phyloP scores from a whole-genome alignment of 106 monocot species.

The Phalaenopsis aphrodite region DNA sequence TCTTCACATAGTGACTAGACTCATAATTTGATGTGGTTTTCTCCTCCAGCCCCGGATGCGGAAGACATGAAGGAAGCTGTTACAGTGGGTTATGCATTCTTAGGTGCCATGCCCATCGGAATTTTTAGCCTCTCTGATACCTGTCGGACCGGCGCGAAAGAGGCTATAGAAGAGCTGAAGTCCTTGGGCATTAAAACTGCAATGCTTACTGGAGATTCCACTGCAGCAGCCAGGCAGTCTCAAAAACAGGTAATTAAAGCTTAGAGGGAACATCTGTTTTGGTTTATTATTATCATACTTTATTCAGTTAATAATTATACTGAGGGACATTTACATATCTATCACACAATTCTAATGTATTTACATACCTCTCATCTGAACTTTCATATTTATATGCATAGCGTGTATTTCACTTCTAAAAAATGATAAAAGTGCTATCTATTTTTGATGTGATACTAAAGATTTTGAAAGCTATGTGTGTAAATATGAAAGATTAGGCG shows the following conservation, averaged over 20 bases:
- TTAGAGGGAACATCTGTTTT: too few species aligned
- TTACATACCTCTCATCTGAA: too few species aligned
- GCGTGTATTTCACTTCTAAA: too few species aligned
- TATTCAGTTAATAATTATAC: too few species aligned
- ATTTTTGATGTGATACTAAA: too few species aligned
- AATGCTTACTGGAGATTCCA: conserved; percentile 92
- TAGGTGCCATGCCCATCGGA: conserved; percentile 29
- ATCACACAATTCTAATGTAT: too few species aligned
- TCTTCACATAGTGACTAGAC: background rate
- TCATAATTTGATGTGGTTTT: background rate
- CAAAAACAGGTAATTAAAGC: conserved; percentile 30
- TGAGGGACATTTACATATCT: too few species aligned
- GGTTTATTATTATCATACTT: too few species aligned
- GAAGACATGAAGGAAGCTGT: conserved; percentile 42
- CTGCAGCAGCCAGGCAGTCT: conserved; percentile 48
- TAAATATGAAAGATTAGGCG: too few species aligned
- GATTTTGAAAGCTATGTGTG: too few species aligned
- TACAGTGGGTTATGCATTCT: conserved; percentile 63
- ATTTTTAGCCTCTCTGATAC: conserved; percentile 66
- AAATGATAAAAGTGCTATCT: too few species aligned
- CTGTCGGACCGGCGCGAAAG: conserved; percentile 65
- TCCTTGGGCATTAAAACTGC: conserved; percentile 51
- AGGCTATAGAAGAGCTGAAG: conserved; percentile 59
- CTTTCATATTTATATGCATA: too few species aligned
- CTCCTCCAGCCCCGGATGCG: conserved; percentile 31